Conservation (phyloP, 1,284 basidiomycete genomes). For the Mycena citricolor region DNA sequence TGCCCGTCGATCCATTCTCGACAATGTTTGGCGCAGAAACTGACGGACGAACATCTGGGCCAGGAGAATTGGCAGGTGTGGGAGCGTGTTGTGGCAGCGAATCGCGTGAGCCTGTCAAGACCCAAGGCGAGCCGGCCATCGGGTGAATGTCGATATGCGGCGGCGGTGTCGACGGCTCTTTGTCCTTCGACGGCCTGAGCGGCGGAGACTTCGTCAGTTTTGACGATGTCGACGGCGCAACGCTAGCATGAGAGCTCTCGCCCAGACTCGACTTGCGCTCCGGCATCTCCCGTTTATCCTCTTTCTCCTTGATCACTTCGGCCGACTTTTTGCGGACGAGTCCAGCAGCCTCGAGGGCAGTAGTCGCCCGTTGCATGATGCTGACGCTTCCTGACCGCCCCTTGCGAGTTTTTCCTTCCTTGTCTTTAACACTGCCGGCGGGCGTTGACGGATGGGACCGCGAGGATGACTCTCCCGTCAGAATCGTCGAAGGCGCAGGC, state of each 20-base stretch:
- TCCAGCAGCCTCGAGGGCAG: slow-evolving; percentile 79
- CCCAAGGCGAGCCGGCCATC: slow-evolving; percentile 68
- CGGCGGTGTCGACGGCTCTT: slow-evolving; percentile 50
- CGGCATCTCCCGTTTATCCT: slow-evolving; percentile 45
- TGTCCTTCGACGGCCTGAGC: slow-evolving; percentile 51
- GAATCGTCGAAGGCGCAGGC: slow-evolving; percentile 57
- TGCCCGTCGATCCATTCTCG: slow-evolving; percentile 25
- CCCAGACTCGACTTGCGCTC: slow-evolving; percentile 40
- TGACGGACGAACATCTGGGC: slow-evolving; percentile 42
- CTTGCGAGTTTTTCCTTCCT: slow-evolving; percentile 61
- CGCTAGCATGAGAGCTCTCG: slow-evolving; percentile 62
- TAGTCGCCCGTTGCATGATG: slow-evolving; percentile 92
- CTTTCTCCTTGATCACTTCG: slow-evolving; percentile 66
- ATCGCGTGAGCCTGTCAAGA: slow-evolving; percentile 50
- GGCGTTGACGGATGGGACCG: slow-evolving; percentile 69
- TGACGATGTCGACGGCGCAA: slow-evolving; percentile 37
- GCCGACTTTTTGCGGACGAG: slow-evolving; percentile 78
- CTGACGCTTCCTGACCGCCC: slow-evolving; percentile 81
- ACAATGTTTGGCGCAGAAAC: slow-evolving; percentile 55
- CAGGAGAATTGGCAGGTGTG: slow-evolving; percentile 54
- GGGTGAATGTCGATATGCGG: slow-evolving; percentile 40
- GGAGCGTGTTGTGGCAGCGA: slow-evolving; percentile 38
- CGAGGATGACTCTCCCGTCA: slow-evolving; percentile 37
- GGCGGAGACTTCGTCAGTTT: slow-evolving; percentile 72
- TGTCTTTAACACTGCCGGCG: slow-evolving; percentile 51